Evolutionary conservation across 2,329 filamentous ascomycete species (phyloP), one percentile per base, ranked within the genome.

Genomic region (Trichoderma koningii): DNA sequence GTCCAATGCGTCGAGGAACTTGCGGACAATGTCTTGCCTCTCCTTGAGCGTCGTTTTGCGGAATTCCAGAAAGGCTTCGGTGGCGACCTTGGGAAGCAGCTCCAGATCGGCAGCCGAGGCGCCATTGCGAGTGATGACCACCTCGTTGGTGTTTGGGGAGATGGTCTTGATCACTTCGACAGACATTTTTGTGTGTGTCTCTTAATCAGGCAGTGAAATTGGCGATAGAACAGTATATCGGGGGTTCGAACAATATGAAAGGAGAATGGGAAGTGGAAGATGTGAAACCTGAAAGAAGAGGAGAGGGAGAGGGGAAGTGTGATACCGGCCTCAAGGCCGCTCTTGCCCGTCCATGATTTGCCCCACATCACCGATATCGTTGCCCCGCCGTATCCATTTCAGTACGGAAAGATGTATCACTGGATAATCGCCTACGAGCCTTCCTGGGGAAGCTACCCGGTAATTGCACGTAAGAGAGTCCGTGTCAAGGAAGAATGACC

Each of bases 81-180:
- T 85, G 61, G 93, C 89, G 66, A 84, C 83, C 70, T 86, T 82
- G 60, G 93, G 89, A n/a, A 97, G 81, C 64, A 84, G 79, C 57
- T 88, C 81, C 56, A 97, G 82, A 68, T 96, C 91, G 30, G 84
- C 79, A 44, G 85, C 78, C 51, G 91, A 89, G 69, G 90, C 83
- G 71, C 91, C 92, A 76, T 88, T 87, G 70, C 93, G 88, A 67
- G 89, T 92, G 70, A 96, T 78, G 76, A 98, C 87, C 64, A 90
- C 83, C 80, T 93, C 87, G 78, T 95, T 94, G 70, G 93, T 97
- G 69, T 87, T 89, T 64, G 94, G 94, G 3, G 94, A 98, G 77
- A 97, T 93, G 69, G 94, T 97, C 38, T 82, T 88, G 71, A 89
- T 82, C 55, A 81, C 80, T 79, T 89, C 87, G 73, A 84, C 81